Base-by-base conservation (phyloP, 805 yeast species). In the Wickerhamomyces bisporus region DNA sequence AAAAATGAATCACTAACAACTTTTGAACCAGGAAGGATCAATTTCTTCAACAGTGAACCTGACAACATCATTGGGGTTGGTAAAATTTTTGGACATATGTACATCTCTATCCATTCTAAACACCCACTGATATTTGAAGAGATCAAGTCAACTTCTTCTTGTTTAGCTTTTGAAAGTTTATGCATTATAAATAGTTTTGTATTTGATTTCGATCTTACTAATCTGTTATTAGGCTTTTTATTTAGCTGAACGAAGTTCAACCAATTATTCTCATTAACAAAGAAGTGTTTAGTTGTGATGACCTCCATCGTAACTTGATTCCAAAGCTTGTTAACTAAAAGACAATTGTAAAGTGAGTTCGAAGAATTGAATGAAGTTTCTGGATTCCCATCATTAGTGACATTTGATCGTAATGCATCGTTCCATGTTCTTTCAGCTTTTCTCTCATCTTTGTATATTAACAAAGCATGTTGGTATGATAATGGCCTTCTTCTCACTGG, bases 101-200 rank as follows among this genome's bases (percentile, higher is more conserved):
- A 86, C 49, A 87, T 68, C 57, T 88, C 95, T 23, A 88, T 64
- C 83, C 84, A 77, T 47, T 70, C 67, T 31, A 87, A 56, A 30
- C 68, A 62, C 3, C 71, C 65, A 27, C 79, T 76, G 23, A 72
- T 57, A 5, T 70, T 44, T 5, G 57, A 52, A 2, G 73, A 61
- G 8, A 80, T 50, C n/a, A 50, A 33, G 18, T 79, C 79, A 19
- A 86, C 48, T 17, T 79, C 72, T 11, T 56, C 45, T 53, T 81
- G 87, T 36, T 62, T 66, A 3, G 77, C 70, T 39, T 68, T 69
- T 30, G 70, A 66, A 24, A 86, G 56, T 57, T 84, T 86, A 58
- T 85, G 86, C 45, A 86, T 60, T 13, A 82, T 79, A 28, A 86
- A 66, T 19, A 76, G 53, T n/a, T 64, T 53, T n/a, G 64, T 58